Evolutionary conservation across 805 yeast species (phyloP).

Genomic region (Grigorovia transvaalensis): DNA sequence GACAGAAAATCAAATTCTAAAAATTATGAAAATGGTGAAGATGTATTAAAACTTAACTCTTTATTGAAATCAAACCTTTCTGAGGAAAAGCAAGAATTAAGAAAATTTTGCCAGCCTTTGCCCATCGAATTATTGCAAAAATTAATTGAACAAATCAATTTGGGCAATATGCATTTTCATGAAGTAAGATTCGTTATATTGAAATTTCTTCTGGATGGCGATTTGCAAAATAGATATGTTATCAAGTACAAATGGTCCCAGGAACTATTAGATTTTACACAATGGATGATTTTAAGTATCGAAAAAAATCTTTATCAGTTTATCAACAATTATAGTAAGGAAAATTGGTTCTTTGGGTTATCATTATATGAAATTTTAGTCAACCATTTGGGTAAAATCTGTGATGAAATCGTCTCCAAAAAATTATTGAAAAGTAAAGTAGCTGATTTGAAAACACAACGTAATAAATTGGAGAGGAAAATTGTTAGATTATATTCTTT

Average conservation of each 20-base stretch:
- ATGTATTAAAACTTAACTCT: slow-evolving; percentile 19
- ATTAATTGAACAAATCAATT: slow-evolving; percentile 24
- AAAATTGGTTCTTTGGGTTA: slow-evolving; percentile 16
- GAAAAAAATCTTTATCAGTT: slow-evolving; percentile 20
- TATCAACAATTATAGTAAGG: slow-evolving; percentile 6
- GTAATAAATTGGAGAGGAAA: slow-evolving; percentile 35
- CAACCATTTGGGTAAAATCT: slow-evolving; percentile 31
- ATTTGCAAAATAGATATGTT: slow-evolving; percentile 23
- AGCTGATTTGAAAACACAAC: slow-evolving; percentile 30
- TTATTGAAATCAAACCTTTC: slow-evolving; percentile 25
- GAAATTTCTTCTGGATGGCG: slow-evolving; percentile 13
- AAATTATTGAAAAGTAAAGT: slow-evolving; percentile 25
- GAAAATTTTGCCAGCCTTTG: slow-evolving; percentile 6
- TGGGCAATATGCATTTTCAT: slow-evolving; percentile 27
- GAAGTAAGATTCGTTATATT: slow-evolving; percentile 31
- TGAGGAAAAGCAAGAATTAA: slow-evolving; percentile 12
- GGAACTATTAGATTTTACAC: slow-evolving; percentile 27
- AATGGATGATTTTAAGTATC: slow-evolving; percentile 22
- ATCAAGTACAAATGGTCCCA: slow-evolving; percentile 33
- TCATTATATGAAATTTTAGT: slow-evolving; percentile 39
- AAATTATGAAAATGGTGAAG: slow-evolving; percentile 6
- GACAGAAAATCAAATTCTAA: slow-evolving; percentile 7
- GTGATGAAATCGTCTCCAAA: slow-evolving; percentile 25
- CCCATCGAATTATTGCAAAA: slow-evolving; percentile 9
- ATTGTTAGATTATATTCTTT: slow-evolving; percentile 40